Conservation (phyloP, 2,329 filamentous ascomycete species). For the Aspergillus sp. region DNA sequence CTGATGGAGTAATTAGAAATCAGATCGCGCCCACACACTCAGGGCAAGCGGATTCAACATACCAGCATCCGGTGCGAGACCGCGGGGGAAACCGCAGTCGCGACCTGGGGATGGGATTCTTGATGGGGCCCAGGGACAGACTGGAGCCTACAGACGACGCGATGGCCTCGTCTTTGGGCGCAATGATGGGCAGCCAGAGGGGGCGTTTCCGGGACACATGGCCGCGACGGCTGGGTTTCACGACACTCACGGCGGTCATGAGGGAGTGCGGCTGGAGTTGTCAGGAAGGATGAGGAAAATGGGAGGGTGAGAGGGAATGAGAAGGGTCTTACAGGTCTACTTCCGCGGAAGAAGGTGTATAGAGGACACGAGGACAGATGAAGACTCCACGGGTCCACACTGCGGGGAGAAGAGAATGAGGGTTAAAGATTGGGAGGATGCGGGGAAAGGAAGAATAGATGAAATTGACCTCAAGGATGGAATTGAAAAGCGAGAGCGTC, state of each 20-base stretch:
- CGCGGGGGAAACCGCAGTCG: slow-evolving; percentile 52
- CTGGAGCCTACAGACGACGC: slow-evolving; percentile 6
- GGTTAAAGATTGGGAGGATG: not conserved
- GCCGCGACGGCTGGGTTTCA: slow-evolving; percentile 38
- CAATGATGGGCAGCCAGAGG: slow-evolving; percentile 43
- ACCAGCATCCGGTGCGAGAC: slow-evolving; percentile 56
- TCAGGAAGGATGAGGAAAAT: too few species aligned
- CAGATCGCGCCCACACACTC: slow-evolving; percentile 8
- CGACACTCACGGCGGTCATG: slow-evolving; percentile 35
- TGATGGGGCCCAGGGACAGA: slow-evolving; percentile 24
- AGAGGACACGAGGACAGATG: not conserved
- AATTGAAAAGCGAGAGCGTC: not conserved
- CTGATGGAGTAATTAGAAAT: slow-evolving; percentile 29
- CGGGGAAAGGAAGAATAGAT: not conserved
- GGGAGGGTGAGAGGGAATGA: too few species aligned
- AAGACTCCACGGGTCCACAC: not conserved
- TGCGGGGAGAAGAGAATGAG: not conserved
- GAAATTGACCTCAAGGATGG: not conserved
- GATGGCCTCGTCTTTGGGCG: slow-evolving; percentile 42
- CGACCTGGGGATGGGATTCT: slow-evolving; percentile 33
- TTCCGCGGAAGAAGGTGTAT: too few species aligned
- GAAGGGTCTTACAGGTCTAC: too few species aligned
- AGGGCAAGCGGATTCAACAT: slow-evolving; percentile 20
- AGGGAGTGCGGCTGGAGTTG: slow-evolving; percentile 6
- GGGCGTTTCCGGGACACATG: slow-evolving; percentile 38